Evolutionary conservation across 2,329 filamentous ascomycete species (phyloP).

Genomic region (Fusarium setosum): DNA sequence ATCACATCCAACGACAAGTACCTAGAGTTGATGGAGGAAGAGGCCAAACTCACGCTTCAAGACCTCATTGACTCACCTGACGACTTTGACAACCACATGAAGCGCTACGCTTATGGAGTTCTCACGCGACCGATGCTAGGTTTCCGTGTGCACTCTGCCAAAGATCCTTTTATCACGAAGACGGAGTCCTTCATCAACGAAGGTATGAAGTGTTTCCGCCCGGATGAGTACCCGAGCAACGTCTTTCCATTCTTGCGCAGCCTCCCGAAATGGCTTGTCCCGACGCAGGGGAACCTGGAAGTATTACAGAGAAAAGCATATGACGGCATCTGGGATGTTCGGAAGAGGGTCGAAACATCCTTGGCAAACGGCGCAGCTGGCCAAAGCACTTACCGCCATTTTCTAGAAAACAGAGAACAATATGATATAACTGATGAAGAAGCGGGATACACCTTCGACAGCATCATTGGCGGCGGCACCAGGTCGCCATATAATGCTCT

Average conservation of each 20-base stretch:
- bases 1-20: not conserved
- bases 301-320: not conserved
- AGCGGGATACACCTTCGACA: constrained; percentile 3
- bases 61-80: not conserved
- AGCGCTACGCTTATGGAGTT: constrained; percentile 1
- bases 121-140: constrained; percentile 3
- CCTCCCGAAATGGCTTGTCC: constrained; percentile 1
- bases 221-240: constrained; percentile 1
- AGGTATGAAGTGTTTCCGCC: not conserved
- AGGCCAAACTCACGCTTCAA: not conserved
- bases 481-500: not conserved
- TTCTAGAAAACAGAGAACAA: not conserved
- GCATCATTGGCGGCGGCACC: not conserved
- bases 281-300: not conserved
- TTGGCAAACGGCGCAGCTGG: not conserved
- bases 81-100: not conserved
- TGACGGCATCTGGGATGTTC: not conserved
- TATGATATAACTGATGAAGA: constrained; percentile 2
- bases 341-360: not conserved
- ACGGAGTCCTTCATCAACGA: not conserved
- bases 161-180: not conserved
- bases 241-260: constrained; percentile 1
- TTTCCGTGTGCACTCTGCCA: not conserved
- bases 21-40: not conserved
- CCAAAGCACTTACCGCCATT: not conserved